phyloP scores from a whole-genome alignment of 108 stramenopile species.

The Conticribra guillardii region DNA sequence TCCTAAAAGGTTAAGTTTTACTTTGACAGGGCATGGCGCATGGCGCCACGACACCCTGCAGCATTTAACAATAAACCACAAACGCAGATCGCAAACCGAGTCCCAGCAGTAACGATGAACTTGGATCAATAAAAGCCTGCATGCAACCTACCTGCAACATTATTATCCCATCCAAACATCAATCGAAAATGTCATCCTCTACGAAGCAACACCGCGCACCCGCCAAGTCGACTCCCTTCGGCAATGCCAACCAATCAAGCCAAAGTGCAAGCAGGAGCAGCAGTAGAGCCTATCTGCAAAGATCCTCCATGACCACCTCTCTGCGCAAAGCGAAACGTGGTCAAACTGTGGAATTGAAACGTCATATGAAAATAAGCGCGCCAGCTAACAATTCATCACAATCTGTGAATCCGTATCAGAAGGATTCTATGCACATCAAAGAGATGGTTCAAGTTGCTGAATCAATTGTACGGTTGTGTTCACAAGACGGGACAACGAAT shows the following conservation, averaged over 20 bases:
- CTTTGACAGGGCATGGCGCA: no score
- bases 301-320: conserved; percentile 17
- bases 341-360: conserved; percentile 19
- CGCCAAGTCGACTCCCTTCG: conserved; percentile 30
- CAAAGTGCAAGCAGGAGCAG: not conserved
- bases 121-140: not conserved
- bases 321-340: conserved; percentile 33
- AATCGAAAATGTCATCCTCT: no score
- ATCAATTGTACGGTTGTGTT: not conserved
- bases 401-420: conserved; percentile 6
- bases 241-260: no score
- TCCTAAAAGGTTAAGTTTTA: no score
- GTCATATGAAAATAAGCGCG: conserved; percentile 21
- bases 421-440: not conserved
- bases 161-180: conserved; percentile 7
- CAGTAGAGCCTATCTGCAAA: not conserved
- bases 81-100: no score
- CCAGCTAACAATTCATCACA: not conserved
- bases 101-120: no score
- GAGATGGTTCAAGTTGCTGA: conserved; percentile 3
- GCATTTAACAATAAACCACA: no score
- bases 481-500: no score
- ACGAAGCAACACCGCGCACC: conserved; percentile 10
- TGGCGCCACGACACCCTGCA: no score
- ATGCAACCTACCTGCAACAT: not conserved